phyloP scores from a whole-genome alignment of 345 rosid species.

The Acer saccharum region DNA sequence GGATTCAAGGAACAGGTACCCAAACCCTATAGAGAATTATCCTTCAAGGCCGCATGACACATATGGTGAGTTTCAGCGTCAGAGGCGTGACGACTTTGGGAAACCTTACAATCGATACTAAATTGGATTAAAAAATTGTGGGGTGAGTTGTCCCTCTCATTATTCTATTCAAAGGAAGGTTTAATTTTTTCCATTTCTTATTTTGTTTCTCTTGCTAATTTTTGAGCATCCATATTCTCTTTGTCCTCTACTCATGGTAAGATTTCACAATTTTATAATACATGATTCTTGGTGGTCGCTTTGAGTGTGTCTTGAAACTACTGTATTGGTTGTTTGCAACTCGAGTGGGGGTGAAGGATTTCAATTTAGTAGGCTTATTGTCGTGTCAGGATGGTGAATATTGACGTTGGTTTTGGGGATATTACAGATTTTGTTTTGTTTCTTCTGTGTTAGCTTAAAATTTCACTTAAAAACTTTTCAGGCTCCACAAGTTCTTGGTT shows the following conservation, averaged over 20 bases:
- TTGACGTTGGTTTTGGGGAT: slow-evolving; percentile 23
- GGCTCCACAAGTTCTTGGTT: slow-evolving; percentile 45
- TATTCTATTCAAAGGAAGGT: slow-evolving; percentile 24
- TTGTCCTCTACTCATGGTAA: slow-evolving; percentile 1
- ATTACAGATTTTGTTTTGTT: slow-evolving; percentile 18
- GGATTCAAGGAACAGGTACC: slow-evolving; percentile 69
- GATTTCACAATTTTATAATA: slow-evolving; percentile 7
- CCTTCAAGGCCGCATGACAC: slow-evolving; percentile 70
- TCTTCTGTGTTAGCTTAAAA: slow-evolving; percentile 30
- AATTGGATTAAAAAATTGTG: slow-evolving; percentile 31
- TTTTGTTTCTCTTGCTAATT: background rate
- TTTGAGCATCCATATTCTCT: background rate
- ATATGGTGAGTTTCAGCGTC: slow-evolving; percentile 75
- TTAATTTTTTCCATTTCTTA: background rate
- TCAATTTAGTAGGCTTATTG: slow-evolving; percentile 13
- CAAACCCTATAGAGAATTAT: slow-evolving; percentile 64
- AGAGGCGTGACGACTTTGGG: slow-evolving; percentile 81
- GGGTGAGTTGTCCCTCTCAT: slow-evolving; percentile 63
- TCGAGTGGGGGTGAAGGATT: slow-evolving; percentile 5
- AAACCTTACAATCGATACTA: slow-evolving; percentile 81
- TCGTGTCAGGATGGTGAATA: slow-evolving; percentile 7
- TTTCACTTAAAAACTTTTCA: slow-evolving; percentile 48
- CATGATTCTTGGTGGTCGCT: background rate
- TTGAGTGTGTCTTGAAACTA: background rate
- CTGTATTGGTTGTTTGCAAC: slow-evolving; percentile 9